Conservation (phyloP, 306 rosid genomes). For the Begonia loranthoides region DNA sequence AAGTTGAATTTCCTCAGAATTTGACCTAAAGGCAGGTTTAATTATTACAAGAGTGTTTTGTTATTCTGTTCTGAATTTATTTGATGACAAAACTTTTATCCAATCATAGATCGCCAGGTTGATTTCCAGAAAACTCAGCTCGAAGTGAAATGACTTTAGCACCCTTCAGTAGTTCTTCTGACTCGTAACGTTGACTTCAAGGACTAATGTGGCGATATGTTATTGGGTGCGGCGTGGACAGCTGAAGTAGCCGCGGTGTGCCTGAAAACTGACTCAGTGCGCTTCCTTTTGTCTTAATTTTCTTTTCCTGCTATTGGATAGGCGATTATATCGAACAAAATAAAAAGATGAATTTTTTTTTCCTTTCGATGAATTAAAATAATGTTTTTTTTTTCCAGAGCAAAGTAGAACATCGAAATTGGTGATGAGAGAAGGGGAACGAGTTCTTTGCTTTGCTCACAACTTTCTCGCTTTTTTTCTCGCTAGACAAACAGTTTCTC, state of each 20-base stretch:
- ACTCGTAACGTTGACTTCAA: not conserved
- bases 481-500: slow-evolving; percentile 3
- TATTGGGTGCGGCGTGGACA: not conserved
- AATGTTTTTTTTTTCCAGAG: slow-evolving; percentile 3
- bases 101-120: too few species aligned
- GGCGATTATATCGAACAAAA: slow-evolving; percentile 10
- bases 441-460: slow-evolving; percentile 3
- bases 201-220: not conserved
- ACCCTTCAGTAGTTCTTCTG: too few species aligned
- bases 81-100: too few species aligned
- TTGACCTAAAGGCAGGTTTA: not conserved
- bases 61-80: too few species aligned
- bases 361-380: not conserved
- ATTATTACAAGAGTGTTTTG: too few species aligned
- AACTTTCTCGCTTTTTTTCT: slow-evolving; percentile 7
- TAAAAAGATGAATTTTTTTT: not conserved
- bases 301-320: not conserved
- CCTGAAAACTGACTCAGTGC: not conserved
- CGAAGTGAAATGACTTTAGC: too few species aligned
- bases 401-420: slow-evolving; percentile 8
- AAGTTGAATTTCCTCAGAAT: not conserved
- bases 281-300: not conserved
- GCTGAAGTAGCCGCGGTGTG: not conserved
- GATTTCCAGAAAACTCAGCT: too few species aligned
- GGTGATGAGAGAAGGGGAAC: slow-evolving; percentile 5